A percentile compares a stretch with the other conserved stretches of the same genome.
These are phyloP conservation scores for Arthrobotrys entomopaga DNA, from an alignment of 2,329 filamentous ascomycete genomes.

Conservation along the genomic window DNA sequence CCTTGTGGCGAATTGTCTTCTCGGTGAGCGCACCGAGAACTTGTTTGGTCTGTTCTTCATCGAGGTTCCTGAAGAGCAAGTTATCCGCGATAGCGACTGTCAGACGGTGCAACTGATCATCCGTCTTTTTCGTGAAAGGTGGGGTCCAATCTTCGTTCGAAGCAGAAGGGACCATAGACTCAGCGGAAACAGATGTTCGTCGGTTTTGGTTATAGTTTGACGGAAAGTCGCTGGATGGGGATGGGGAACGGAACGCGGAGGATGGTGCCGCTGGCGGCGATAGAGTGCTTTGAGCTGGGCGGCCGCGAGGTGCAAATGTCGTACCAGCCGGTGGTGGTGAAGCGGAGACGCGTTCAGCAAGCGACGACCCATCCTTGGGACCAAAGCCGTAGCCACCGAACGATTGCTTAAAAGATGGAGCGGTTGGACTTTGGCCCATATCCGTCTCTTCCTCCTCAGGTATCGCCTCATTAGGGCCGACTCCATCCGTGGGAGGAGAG, in stretches of 20 bases:
- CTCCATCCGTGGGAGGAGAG: constrained; percentile 59
- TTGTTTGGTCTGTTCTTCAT: constrained; percentile 88
- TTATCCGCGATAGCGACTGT: constrained; percentile 85
- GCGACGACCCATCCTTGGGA: constrained; percentile 32
- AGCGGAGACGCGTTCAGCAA: constrained; percentile 48
- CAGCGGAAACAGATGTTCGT: constrained; percentile 94
- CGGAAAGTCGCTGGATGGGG: constrained; percentile 74
- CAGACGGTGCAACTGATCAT: constrained; percentile 81
- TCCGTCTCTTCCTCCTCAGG: constrained; percentile 85
- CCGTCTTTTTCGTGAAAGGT: constrained; percentile 82
- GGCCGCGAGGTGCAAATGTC: constrained; percentile 46
- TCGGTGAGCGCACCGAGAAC: constrained; percentile 91
- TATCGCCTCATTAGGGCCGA: constrained; percentile 70
- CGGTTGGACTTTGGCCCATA: constrained; percentile 77
- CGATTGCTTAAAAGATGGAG: constrained; percentile 67
- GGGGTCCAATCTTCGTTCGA: constrained; percentile 89
- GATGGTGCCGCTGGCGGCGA: constrained; percentile 45
- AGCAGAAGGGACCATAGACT: constrained; percentile 89
- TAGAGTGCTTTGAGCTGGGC: constrained; percentile 43
- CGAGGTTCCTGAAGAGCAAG: constrained; percentile 92
- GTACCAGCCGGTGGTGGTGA: constrained; percentile 44
- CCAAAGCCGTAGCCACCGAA: constrained; percentile 25
- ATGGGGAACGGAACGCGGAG: constrained; percentile 51
- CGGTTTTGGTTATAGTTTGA: constrained; percentile 93
- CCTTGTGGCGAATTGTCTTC: constrained; percentile 93